These are phyloP conservation scores for Leccinum sublutescens DNA, from an alignment of 768 basidiomycete genomes.

Conservation along the genomic window DNA sequence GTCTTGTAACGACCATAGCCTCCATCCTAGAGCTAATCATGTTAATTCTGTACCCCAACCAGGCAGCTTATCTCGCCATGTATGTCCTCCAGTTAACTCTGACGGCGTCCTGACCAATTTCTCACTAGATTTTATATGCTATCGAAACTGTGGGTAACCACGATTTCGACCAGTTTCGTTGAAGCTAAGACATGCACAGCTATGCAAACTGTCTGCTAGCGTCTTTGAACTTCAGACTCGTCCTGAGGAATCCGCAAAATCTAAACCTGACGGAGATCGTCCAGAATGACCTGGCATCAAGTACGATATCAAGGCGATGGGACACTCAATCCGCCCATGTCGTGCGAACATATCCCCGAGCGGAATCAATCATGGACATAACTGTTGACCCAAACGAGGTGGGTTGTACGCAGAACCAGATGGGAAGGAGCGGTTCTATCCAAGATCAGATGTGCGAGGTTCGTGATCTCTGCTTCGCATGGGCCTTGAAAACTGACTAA, in stretches of 20 bases:
- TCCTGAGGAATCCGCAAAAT: not conserved
- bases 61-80: too few species aligned
- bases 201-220: conserved; percentile 12
- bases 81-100: not conserved
- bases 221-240: conserved; percentile 8
- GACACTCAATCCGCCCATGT: not conserved
- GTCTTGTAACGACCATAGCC: conserved; percentile 12
- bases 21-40: conserved; percentile 7
- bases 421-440: not conserved
- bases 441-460: too few species aligned
- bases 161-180: too few species aligned
- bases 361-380: not conserved
- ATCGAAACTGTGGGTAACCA: conserved; percentile 8
- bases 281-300: not conserved
- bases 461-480: not conserved
- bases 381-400: not conserved
- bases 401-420: not conserved
- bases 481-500: too few species aligned
- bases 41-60: too few species aligned
- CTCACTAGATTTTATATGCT: not conserved
- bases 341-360: not conserved
- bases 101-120: not conserved
- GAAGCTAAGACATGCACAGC: not conserved
- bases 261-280: not conserved
- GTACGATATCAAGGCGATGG: too few species aligned